phyloP scores from a whole-genome alignment of 2,329 filamentous ascomycete genomes.

The Cadophora gregata region DNA sequence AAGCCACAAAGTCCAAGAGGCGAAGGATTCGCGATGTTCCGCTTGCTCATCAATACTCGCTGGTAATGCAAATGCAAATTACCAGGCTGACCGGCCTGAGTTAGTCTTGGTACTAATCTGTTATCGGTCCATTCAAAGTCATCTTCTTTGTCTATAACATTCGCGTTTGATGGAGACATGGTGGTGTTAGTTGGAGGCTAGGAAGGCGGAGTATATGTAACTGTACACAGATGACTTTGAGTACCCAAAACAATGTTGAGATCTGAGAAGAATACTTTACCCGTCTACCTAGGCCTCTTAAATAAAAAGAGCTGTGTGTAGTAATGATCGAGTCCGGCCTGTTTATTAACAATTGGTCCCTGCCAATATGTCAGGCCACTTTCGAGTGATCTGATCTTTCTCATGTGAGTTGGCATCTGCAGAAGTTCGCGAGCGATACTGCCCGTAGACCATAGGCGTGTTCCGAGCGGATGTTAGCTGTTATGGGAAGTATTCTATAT shows the following conservation, averaged over 20 bases:
- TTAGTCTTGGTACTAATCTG: constrained; percentile 11
- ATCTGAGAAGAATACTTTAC: neutral
- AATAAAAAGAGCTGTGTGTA: neutral
- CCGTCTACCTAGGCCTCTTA: neutral
- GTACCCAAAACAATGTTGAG: neutral
- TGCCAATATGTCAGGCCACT: constrained; percentile 3
- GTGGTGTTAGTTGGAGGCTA: neutral
- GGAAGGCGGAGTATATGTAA: neutral
- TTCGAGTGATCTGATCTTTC: constrained; percentile 12
- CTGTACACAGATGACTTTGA: neutral
- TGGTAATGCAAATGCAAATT: constrained; percentile 26
- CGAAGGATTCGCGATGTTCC: constrained; percentile 49
- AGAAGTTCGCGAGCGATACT: neutral
- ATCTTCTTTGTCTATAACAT: constrained; percentile 10
- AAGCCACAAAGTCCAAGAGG: constrained; percentile 28
- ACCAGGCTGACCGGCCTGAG: constrained; percentile 25
- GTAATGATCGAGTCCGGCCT: neutral
- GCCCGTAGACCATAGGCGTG: neutral
- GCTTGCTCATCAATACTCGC: constrained; percentile 25
- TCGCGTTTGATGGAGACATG: neutral
- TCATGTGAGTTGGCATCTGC: neutral
- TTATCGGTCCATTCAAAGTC: constrained; percentile 17
- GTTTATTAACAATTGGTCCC: neutral
- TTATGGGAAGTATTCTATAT: neutral
- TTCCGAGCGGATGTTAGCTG: neutral